These are phyloP conservation scores for Adansonia rubrostipa DNA, from an alignment of 441 rosid genomes.

Conservation along the genomic window DNA sequence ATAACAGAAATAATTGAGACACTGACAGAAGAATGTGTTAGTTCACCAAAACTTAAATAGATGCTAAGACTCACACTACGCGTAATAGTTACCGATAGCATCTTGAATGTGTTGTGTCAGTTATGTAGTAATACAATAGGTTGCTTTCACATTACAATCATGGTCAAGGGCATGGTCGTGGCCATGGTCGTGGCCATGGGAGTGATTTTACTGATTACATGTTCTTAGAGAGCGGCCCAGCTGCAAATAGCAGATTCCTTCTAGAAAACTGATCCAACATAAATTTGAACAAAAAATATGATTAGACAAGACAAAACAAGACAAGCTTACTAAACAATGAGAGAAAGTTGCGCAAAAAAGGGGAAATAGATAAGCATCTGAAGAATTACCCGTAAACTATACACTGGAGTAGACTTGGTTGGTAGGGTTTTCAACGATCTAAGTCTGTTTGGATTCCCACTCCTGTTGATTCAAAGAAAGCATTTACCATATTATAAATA, in stretches of 20 bases:
- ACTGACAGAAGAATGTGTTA: too few relatives aligned
- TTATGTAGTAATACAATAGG: too few relatives aligned
- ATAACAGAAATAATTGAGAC: too few relatives aligned
- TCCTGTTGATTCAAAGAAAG: slow-evolving; percentile 45
- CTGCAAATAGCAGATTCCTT: slow-evolving; percentile 84
- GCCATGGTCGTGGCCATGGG: background rate
- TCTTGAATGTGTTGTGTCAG: too few relatives aligned
- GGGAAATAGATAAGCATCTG: background rate
- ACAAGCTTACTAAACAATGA: background rate
- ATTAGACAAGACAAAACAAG: background rate
- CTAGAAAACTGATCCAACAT: slow-evolving; percentile 67
- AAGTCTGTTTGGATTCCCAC: slow-evolving; percentile 71
- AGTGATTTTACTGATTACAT: background rate
- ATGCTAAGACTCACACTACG: too few relatives aligned
- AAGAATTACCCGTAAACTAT: slow-evolving; percentile 62
- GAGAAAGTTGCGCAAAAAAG: background rate
- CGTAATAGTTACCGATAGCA: too few relatives aligned
- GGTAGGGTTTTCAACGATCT: slow-evolving; percentile 84
- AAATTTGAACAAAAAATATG: background rate
- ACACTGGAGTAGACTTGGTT: slow-evolving; percentile 85
- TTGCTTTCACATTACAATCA: too few relatives aligned
- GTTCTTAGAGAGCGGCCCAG: slow-evolving; percentile 72
- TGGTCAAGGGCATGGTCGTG: background rate
- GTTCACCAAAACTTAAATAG: too few relatives aligned
- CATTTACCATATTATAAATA: background rate